phyloP scores from a whole-genome alignment of 441 rosid genomes.

The Macaranga tanarius region DNA sequence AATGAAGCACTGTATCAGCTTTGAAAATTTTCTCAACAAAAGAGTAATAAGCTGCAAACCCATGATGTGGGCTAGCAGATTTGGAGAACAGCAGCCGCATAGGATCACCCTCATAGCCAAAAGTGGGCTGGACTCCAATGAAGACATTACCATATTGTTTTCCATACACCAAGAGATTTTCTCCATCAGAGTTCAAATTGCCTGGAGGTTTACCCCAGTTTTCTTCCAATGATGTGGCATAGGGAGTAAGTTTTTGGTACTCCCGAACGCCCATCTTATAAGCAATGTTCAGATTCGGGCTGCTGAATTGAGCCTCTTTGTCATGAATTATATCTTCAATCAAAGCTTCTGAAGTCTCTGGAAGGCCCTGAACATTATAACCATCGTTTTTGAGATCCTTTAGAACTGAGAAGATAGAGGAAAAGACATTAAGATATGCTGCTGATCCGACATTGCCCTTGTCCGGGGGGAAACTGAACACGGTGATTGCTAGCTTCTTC shows the following conservation, averaged over 20 bases:
- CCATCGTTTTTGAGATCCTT: constrained; percentile 83
- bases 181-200: constrained; percentile 92
- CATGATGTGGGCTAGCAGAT: constrained; percentile 98
- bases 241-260: constrained; percentile 79
- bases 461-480: constrained; percentile 99
- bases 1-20: constrained; percentile 97
- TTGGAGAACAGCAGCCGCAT: constrained; percentile 96
- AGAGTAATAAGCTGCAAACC: constrained; percentile 96
- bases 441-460: constrained; percentile 97
- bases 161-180: constrained; percentile 87
- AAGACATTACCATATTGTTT: constrained; percentile 90
- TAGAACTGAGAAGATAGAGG: constrained; percentile 89
- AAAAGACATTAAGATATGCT: constrained; percentile 92
- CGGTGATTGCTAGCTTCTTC: constrained; percentile 91
- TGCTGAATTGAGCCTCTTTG: constrained; percentile 97
- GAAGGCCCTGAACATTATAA: constrained; percentile 86
- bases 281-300: constrained; percentile 86
- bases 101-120: constrained; percentile 98
- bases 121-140: constrained; percentile 98
- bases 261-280: constrained; percentile 92
- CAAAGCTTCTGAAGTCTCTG: constrained; percentile 82
- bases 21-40: constrained; percentile 91
- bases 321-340: constrained; percentile 92
- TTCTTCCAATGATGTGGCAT: constrained; percentile 82
- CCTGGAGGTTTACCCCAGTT: constrained; percentile 99